Conservation (phyloP, 371 early-diverging fungal genomes). For the Dichotomocladium elegans region DNA sequence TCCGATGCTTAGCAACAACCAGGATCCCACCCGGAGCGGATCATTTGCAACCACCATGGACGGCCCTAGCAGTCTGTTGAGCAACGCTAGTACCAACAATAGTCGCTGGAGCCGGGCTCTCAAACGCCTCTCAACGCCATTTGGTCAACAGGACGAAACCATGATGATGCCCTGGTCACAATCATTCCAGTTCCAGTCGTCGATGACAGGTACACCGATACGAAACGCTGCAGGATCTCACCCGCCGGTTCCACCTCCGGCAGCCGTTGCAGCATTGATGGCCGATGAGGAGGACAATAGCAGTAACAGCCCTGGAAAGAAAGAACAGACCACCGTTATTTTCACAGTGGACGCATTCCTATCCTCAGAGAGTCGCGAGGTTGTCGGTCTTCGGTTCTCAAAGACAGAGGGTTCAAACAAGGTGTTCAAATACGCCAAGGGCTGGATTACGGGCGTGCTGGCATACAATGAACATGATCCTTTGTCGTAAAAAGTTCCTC, state of each 20-base stretch:
- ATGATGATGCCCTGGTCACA: constrained; percentile 7
- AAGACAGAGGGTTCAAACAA: constrained; percentile 38
- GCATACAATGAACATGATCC: constrained; percentile 6
- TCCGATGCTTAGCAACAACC: constrained; percentile 11
- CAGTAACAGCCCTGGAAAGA: background rate
- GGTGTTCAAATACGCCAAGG: constrained; percentile 41
- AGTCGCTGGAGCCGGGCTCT: constrained; percentile 19
- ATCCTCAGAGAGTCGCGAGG: constrained; percentile 7
- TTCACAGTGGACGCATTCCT: constrained; percentile 37
- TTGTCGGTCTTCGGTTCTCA: constrained; percentile 24
- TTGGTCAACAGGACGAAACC: constrained; percentile 2
- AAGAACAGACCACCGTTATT: constrained; percentile 25
- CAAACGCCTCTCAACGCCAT: constrained; percentile 22
- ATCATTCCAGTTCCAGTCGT: constrained; percentile 2
- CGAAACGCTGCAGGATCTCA: no score
- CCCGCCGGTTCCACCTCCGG: background rate
- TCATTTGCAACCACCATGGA: constrained; percentile 6
- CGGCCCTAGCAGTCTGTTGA: constrained; percentile 9
- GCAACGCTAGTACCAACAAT: constrained; percentile 10
- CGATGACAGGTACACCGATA: no score
- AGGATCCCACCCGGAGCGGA: background rate
- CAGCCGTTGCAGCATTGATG: background rate
- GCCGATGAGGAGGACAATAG: no score
- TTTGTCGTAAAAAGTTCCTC: background rate
- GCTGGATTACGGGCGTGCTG: constrained; percentile 40